Evolutionary conservation across 2,329 filamentous ascomycete genomes (phyloP).

Genomic region (Scedosporium dehoogii): DNA sequence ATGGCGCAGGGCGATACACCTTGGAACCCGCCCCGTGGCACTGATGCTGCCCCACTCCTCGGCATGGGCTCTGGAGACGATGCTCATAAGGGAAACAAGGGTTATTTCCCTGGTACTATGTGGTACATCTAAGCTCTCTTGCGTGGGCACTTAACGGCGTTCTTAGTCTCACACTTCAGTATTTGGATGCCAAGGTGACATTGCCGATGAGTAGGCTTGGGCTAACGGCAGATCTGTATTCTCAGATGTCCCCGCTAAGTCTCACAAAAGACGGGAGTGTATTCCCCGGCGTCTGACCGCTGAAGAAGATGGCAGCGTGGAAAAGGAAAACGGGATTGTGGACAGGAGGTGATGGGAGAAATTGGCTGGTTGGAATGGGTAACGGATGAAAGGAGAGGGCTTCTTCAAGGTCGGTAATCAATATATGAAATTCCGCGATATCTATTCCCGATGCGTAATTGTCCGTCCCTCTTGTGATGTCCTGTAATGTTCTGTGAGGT

Average conservation of each 20-base stretch:
- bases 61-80: slow-evolving; percentile 13
- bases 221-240: slow-evolving; percentile 1
- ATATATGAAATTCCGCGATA: too few relatives aligned
- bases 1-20: slow-evolving; percentile 26
- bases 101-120: slow-evolving; percentile 29
- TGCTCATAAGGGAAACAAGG: slow-evolving; percentile 14
- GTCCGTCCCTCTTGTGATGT: too few relatives aligned
- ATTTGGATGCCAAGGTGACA: not conserved
- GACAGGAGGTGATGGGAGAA: not conserved
- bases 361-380: too few relatives aligned
- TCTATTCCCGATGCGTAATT: too few relatives aligned
- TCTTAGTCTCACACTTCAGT: not conserved
- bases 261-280: slow-evolving; percentile 2
- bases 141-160: too few relatives aligned
- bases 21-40: slow-evolving; percentile 6
- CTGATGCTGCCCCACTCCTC: slow-evolving; percentile 12
- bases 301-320: not conserved
- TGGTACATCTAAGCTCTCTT: slow-evolving; percentile 34
- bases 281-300: not conserved
- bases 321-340: not conserved
- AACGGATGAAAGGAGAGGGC: too few relatives aligned
- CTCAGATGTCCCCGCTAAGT: slow-evolving; percentile 2
- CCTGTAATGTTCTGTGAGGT: too few relatives aligned
- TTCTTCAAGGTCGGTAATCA: too few relatives aligned
- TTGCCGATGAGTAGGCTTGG: slow-evolving; percentile 3